Evolutionary conservation across 2,329 filamentous ascomycete genomes (phyloP).

Genomic region (Niveomyces coronatus): DNA sequence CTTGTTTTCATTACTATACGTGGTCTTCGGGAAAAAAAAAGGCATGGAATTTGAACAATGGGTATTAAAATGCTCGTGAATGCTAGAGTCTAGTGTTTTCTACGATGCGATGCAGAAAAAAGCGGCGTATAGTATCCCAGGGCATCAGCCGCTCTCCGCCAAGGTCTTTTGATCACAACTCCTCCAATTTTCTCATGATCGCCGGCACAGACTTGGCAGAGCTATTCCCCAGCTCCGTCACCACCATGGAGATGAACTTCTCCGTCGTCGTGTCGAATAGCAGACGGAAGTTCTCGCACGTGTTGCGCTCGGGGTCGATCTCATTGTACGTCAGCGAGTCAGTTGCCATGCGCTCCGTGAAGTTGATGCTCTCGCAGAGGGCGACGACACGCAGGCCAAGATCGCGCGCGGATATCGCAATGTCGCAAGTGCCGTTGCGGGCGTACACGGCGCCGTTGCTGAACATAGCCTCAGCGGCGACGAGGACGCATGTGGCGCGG

Average conservation of each 20-base stretch:
- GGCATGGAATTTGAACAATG: background rate
- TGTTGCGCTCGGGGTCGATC: constrained; percentile 64
- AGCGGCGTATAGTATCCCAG: too few relatives aligned
- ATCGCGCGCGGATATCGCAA: constrained; percentile 73
- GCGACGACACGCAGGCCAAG: constrained; percentile 73
- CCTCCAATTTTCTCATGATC: constrained; percentile 46
- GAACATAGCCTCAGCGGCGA: constrained; percentile 91
- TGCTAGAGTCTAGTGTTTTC: background rate
- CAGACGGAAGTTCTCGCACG: constrained; percentile 45
- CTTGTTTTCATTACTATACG: too few relatives aligned
- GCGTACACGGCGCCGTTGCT: constrained; percentile 88
- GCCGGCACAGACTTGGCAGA: constrained; percentile 75
- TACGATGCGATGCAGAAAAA: too few relatives aligned
- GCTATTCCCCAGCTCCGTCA: constrained; percentile 83
- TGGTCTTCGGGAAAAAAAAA: background rate
- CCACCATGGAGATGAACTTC: constrained; percentile 75
- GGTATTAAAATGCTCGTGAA: constrained; percentile 6
- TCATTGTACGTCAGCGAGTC: constrained; percentile 95
- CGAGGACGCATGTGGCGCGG: constrained; percentile 60
- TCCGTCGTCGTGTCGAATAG: constrained; percentile 90
- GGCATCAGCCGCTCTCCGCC: background rate
- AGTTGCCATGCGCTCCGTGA: constrained; percentile 72
- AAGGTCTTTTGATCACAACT: constrained; percentile 33
- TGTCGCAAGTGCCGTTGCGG: constrained; percentile 73
- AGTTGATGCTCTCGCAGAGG: constrained; percentile 91